Evolutionary conservation across 768 basidiomycete species (phyloP).

Genomic region (Auriscalpium orientale): DNA sequence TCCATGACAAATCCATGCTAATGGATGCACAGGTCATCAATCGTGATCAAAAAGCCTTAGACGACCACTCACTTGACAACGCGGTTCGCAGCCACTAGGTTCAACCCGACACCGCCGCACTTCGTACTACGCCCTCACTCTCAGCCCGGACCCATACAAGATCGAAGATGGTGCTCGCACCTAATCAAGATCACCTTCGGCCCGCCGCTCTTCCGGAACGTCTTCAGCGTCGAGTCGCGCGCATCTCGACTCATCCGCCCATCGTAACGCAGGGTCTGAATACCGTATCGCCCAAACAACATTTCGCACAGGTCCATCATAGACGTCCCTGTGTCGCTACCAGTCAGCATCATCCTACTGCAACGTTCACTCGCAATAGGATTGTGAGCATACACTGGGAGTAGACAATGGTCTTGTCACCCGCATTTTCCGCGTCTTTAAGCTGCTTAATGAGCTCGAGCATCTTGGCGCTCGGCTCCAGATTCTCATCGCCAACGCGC

Average conservation of each 20-base stretch:
- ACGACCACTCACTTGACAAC: slow-evolving; percentile 48
- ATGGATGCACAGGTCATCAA: neutral
- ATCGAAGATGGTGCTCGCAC: slow-evolving; percentile 24
- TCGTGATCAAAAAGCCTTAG: neutral
- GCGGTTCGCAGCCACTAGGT: slow-evolving; percentile 61
- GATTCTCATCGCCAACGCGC: slow-evolving; percentile 50
- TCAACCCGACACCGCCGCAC: slow-evolving; percentile 62
- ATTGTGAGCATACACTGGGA: slow-evolving; percentile 48
- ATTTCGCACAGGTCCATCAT: slow-evolving; percentile 62
- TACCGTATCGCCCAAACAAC: slow-evolving; percentile 50
- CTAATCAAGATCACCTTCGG: slow-evolving; percentile 63
- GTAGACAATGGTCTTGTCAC: slow-evolving; percentile 66
- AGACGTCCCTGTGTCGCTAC: slow-evolving; percentile 49
- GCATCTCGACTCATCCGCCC: slow-evolving; percentile 54
- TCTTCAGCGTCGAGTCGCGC: slow-evolving; percentile 41
- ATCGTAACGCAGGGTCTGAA: slow-evolving; percentile 54
- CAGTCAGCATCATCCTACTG: neutral
- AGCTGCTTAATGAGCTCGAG: slow-evolving; percentile 45
- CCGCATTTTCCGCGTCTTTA: slow-evolving; percentile 48
- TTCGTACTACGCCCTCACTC: slow-evolving; percentile 36
- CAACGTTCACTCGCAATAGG: neutral
- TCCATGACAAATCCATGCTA: slow-evolving; percentile 71
- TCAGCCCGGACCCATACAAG: no score
- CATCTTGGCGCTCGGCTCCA: slow-evolving; percentile 70
- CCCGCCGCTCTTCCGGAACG: slow-evolving; percentile 48